phyloP scores from a whole-genome alignment of 305 asterid genomes.

The Coffea humblotiana region DNA sequence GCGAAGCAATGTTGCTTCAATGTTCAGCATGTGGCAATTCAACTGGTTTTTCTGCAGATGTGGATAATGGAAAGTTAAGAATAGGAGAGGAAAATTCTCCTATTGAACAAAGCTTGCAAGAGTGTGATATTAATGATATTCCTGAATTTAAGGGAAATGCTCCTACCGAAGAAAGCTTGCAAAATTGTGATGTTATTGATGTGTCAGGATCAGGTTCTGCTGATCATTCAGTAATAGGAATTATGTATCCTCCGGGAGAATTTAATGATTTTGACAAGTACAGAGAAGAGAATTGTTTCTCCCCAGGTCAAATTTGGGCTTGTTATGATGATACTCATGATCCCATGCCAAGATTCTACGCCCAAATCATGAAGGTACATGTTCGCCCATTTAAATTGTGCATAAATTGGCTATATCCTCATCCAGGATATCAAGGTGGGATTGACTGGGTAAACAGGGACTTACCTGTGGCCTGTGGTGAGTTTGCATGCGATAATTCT shows the following conservation, averaged over 20 bases:
- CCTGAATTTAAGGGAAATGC: background rate
- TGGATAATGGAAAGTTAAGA: background rate
- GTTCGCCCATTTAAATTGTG: slow-evolving; percentile 1
- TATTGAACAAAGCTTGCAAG: background rate
- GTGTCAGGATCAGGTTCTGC: background rate
- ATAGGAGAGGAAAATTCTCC: background rate
- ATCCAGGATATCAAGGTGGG: slow-evolving; percentile 9
- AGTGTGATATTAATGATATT: background rate
- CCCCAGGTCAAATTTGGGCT: slow-evolving; percentile 52
- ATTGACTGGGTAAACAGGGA: slow-evolving; percentile 12
- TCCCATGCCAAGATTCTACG: slow-evolving; percentile 68
- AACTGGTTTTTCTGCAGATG: background rate
- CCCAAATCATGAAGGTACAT: slow-evolving; percentile 1
- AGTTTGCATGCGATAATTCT: slow-evolving; percentile 7
- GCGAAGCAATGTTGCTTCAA: background rate
- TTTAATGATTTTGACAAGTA: slow-evolving; percentile 51
- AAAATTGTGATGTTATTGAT: background rate
- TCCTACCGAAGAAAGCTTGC: background rate
- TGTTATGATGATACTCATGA: slow-evolving; percentile 49
- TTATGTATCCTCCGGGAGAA: slow-evolving; percentile 14
- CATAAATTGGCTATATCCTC: slow-evolving; percentile 18
- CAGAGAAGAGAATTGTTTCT: slow-evolving; percentile 39
- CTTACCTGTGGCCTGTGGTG: slow-evolving; percentile 22
- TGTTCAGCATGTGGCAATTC: background rate
- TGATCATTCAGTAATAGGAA: background rate